Conservation (phyloP, 2,329 filamentous ascomycete species). For the Westerdykella aurantiaca region DNA sequence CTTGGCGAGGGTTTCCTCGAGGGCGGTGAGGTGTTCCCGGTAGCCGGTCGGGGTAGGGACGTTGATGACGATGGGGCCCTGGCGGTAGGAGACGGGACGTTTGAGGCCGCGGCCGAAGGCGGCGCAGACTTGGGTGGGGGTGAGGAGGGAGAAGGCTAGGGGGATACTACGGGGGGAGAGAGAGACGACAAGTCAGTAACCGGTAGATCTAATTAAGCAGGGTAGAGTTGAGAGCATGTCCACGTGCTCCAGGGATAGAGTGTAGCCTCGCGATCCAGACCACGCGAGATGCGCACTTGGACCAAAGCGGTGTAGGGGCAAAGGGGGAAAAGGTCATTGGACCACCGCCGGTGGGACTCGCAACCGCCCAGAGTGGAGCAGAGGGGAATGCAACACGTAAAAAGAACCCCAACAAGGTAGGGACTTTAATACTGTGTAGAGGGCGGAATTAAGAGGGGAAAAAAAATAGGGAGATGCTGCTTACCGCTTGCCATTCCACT, state of each 20-base stretch:
- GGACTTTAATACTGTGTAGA: slow-evolving; percentile 11
- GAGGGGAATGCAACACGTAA: too few relatives aligned
- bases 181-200: neutral
- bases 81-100: slow-evolving; percentile 71
- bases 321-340: neutral
- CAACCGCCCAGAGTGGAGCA: too few relatives aligned
- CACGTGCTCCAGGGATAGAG: slow-evolving; percentile 1
- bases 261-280: slow-evolving; percentile 5
- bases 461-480: slow-evolving; percentile 15
- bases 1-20: slow-evolving; percentile 56
- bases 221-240: too few relatives aligned
- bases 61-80: slow-evolving; percentile 73
- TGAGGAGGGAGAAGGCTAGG: slow-evolving; percentile 83
- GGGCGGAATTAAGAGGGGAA: neutral
- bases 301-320: neutral
- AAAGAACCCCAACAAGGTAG: slow-evolving; percentile 6
- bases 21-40: slow-evolving; percentile 70
- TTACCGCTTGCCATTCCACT: slow-evolving; percentile 72
- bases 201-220: neutral
- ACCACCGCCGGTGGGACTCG: neutral
- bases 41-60: slow-evolving; percentile 86
- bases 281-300: too few relatives aligned
- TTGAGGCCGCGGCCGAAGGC: slow-evolving; percentile 74
- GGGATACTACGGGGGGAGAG: slow-evolving; percentile 57
- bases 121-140: slow-evolving; percentile 73